Conservation (phyloP, 1,284 basidiomycete species). For the Cryptococcus neoformans region DNA sequence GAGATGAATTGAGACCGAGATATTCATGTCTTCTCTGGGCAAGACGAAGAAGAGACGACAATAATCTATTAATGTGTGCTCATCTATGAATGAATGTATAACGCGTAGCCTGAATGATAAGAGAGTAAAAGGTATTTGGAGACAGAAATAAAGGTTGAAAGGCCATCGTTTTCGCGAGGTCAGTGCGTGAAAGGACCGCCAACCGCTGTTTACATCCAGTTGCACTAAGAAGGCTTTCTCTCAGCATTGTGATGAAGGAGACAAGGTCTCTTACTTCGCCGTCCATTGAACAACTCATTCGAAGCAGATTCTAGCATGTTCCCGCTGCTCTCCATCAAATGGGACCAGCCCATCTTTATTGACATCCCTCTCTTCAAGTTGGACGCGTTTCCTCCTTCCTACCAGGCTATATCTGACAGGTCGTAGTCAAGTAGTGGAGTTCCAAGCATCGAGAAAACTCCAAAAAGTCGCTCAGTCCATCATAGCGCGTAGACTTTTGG, state of each 20-base stretch:
- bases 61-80: no score
- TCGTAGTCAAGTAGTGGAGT: not conserved
- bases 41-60: no score
- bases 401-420: not conserved
- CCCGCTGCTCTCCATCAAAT: not conserved
- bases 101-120: no score
- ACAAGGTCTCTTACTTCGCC: not conserved
- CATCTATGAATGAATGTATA: no score
- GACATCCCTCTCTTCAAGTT: not conserved
- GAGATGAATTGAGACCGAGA: no score
- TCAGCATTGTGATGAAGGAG: not conserved
- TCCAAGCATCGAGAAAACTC: not conserved
- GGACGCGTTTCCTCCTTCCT: not conserved
- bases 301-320: not conserved
- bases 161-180: not conserved
- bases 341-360: not conserved
- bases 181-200: not conserved
- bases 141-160: no score
- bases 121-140: no score
- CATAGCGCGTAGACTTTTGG: not conserved
- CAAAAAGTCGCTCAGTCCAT: not conserved
- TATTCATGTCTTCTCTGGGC: no score
- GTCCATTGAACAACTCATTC: no score
- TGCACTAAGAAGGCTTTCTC: not conserved
- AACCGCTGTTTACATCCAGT: not conserved